phyloP scores from a whole-genome alignment of 1,139 yeast species.

The Scheffersomyces segobiensis region DNA sequence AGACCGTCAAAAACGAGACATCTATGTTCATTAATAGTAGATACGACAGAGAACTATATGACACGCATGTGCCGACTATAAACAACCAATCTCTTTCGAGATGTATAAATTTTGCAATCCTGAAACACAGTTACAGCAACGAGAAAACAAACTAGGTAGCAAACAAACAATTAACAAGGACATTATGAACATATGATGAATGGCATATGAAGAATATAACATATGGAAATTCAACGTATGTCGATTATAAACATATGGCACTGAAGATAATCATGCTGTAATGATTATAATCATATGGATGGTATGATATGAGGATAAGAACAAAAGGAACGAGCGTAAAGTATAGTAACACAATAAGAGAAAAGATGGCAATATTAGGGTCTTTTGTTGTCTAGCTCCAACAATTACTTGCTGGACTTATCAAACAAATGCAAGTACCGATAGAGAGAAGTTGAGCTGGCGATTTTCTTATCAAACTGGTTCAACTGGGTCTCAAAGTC shows the following conservation, averaged over 20 bases:
- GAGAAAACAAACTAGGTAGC: neutral
- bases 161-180: neutral
- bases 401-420: slow-evolving; percentile 2
- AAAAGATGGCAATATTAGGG: neutral
- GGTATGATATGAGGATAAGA: slow-evolving; percentile 1
- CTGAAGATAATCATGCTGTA: no score
- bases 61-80: neutral
- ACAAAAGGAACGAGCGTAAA: slow-evolving; percentile 5
- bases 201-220: neutral
- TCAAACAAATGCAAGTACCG: slow-evolving; percentile 8
- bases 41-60: neutral
- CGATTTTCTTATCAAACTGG: neutral
- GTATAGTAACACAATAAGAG: neutral
- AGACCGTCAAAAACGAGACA: neutral
- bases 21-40: neutral
- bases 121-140: neutral
- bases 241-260: neutral
- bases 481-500: slow-evolving; percentile 5
- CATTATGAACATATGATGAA: neutral
- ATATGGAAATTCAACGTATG: neutral
- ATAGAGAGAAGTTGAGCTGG: slow-evolving; percentile 1
- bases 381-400: neutral
- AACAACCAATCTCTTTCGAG: neutral
- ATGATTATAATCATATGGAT: neutral
- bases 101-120: neutral